Percentiles rank a stretch among this genome's conserved stretches.
phyloP scores from a whole-genome alignment of 441 rosid genomes.

The Hypseocharis bilobata region DNA sequence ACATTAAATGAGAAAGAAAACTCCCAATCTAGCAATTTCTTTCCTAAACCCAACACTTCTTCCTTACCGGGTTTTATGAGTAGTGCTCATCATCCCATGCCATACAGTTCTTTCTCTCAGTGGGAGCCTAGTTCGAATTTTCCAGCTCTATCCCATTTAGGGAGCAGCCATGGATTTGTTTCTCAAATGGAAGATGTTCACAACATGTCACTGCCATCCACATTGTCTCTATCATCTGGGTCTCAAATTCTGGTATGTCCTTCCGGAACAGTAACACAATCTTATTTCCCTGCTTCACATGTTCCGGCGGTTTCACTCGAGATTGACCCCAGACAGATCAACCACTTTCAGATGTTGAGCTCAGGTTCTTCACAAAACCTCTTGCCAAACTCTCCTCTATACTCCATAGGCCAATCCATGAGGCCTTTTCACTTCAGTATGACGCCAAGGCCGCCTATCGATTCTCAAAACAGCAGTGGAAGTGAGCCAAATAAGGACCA shows the following conservation, averaged over 20 bases:
- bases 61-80: too few species aligned
- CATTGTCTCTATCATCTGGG: too few species aligned
- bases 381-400: not conserved
- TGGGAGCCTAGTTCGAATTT: too few species aligned
- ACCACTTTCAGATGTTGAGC: constrained; percentile 4
- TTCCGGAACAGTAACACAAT: not conserved
- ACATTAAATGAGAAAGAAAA: too few species aligned
- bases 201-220: not conserved
- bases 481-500: not conserved
- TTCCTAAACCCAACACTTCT: too few species aligned
- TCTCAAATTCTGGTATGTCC: not conserved
- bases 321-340: not conserved
- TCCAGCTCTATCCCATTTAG: too few species aligned
- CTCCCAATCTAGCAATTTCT: too few species aligned
- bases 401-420: not conserved
- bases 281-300: not conserved
- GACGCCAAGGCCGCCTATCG: not conserved
- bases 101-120: too few species aligned
- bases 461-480: not conserved
- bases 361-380: not conserved
- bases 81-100: too few species aligned
- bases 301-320: not conserved
- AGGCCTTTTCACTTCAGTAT: not conserved
- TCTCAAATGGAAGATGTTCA: not conserved
- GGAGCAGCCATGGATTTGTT: too few species aligned